Conservation (phyloP, 768 basidiomycete genomes). For the Boletus rex-veris region DNA sequence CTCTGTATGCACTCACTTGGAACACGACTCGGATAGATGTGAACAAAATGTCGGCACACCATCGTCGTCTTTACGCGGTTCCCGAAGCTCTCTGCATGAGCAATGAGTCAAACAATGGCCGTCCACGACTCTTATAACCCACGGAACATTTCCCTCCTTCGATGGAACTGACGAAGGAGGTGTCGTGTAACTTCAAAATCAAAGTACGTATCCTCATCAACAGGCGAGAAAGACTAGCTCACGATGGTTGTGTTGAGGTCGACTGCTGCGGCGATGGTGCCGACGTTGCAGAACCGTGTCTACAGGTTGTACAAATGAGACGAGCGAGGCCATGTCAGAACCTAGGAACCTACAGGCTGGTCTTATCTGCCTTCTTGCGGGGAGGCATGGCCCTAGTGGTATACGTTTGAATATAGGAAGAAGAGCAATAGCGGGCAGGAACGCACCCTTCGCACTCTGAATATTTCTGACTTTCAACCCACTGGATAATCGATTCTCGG, state of each 20-base stretch:
- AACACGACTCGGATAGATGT: neutral
- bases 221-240: neutral
- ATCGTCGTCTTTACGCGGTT: neutral
- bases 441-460: neutral
- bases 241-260: conserved; percentile 1
- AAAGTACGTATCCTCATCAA: neutral
- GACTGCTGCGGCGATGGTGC: neutral
- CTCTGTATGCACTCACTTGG: neutral
- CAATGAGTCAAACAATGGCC: neutral
- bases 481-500: conserved; percentile 1
- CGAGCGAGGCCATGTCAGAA: too few relatives aligned
- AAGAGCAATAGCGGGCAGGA: neutral
- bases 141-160: neutral
- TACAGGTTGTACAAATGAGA: neutral
- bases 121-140: neutral
- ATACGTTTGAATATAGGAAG: neutral
- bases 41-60: neutral
- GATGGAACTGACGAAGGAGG: neutral
- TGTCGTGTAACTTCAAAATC: neutral
- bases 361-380: neutral
- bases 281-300: neutral
- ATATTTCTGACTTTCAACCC: neutral
- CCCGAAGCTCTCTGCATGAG: neutral
- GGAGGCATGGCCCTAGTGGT: neutral
- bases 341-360: neutral